Base-by-base conservation (phyloP, 2,329 filamentous ascomycete species). In the Phialophora macrospora region DNA sequence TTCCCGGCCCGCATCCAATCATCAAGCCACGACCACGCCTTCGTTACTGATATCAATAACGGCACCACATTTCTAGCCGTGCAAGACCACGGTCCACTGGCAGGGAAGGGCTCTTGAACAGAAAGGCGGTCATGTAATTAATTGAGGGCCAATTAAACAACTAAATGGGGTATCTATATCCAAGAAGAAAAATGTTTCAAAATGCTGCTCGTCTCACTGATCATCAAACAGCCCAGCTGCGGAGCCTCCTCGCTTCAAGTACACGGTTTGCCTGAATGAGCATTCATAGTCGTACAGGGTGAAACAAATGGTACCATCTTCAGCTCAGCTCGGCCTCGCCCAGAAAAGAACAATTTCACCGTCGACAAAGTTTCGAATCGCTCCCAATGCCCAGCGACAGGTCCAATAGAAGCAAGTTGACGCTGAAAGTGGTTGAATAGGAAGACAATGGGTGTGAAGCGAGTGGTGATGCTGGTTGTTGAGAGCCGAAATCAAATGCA, bases 121-220 rank as follows among this genome's bases (percentile, higher is more conserved):
- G 17, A 44, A 8, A 6, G 5, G 17, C 38, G 6, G 17, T n/a
- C 17, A n/a, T 44, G 38, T 44, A 20, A 44, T n/a, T 44, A 44
- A n/a, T 44, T 11, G 14, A 44, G 2, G 11, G 20, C n/a, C 2
- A 46, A 44, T 41, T 11, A n/a, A 44, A 48, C 46, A 59, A 59
- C 56, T 59, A 49, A 59, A 59, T 48, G 56, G 56, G 56, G 56
- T 59, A 59, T 59, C 38, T 59, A 59, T 59, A 22, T 58, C 24
- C 41, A 48, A 59, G 44, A 59, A 49, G 44, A 34, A 20, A 49
- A 34, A 59, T 12, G 41, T 6, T 24, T 17, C 48, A 51, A 28
- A 17, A 5, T 51, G 48, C 22, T 51, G 48, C 24, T 51, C 48
- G 3, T 24, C 22, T 14, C 48, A 20, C 24, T 28, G 9, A 51